Evolutionary conservation across 1,284 basidiomycete species (phyloP), one percentile per base, ranked within the genome.

Genomic region (Golubevia pallescens): DNA sequence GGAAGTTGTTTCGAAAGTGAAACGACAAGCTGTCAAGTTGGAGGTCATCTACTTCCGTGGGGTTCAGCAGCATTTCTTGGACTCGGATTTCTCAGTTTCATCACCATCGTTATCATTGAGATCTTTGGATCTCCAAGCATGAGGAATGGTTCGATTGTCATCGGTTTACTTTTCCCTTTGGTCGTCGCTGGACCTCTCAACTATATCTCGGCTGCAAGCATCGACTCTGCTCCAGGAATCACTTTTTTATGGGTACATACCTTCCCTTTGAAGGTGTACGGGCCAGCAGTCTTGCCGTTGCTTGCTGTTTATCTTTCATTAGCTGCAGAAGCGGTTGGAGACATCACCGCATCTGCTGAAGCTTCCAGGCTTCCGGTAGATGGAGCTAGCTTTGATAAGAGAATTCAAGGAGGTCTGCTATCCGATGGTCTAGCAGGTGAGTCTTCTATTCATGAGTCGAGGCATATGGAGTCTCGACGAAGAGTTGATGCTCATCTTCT

Each of bases 321-420:
- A 1, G 90, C 91, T 1, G 92, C 93, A 91, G 93, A 94, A 85
- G 91, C 92, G 2, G 93, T 93, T 59, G 93, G 93, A 1, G 93
- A 94, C 76, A 91, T 94, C 73, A 93, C 93, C 0, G 92, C 93
- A 0, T 92, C 91, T 2, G 90, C 91, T 0, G 93, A 95, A 82
- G 92, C 93, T 2, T 93, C 92, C 1, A 89, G 90, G 8, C 88
- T 93, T 48, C 75, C 75, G 20, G 84, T 85, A 34, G 67, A 69
- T 13, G 82, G 81, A 1, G 54, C 68, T 3, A 63, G 71, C 1
- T 94, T 93, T 83, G 92, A 94, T 82, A 89, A 89, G 1, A 88
- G 93, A 6, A 92, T 94, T 55, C 92, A 93, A 85, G 93, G 93
- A n/a, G 93, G 93, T 52, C 88, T 95, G 21, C 87, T 94, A 71